These are phyloP conservation scores for Cicer chorassanicum DNA, from an alignment of 306 rosid genomes.

Conservation along the genomic window DNA sequence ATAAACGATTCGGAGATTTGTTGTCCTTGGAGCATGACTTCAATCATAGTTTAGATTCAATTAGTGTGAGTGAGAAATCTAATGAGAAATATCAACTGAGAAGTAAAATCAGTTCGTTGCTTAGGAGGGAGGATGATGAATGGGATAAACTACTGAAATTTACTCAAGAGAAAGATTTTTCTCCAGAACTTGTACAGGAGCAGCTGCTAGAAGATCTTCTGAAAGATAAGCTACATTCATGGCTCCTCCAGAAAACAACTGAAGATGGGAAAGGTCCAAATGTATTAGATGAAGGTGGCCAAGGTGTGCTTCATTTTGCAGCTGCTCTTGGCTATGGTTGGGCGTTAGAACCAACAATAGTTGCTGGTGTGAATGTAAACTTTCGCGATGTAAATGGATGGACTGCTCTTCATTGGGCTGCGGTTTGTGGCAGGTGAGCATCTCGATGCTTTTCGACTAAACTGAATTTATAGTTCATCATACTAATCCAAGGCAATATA, in stretches of 20 bases:
- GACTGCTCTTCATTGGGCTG: slow-evolving; percentile 99
- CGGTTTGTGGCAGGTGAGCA: slow-evolving; percentile 82
- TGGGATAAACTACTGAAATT: slow-evolving; percentile 68
- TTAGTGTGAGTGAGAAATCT: slow-evolving; percentile 50
- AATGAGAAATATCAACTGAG: slow-evolving; percentile 56
- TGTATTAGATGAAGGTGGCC: slow-evolving; percentile 76
- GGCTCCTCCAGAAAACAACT: slow-evolving; percentile 78
- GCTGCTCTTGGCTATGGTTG: slow-evolving; percentile 92
- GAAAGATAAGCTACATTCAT: slow-evolving; percentile 67
- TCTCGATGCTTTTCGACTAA: slow-evolving; percentile 31
- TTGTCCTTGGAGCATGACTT: slow-evolving; percentile 47
- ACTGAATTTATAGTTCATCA: slow-evolving; percentile 15
- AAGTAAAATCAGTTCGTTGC: slow-evolving; percentile 63
- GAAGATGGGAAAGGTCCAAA: slow-evolving; percentile 90
- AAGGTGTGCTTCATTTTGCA: slow-evolving; percentile 88
- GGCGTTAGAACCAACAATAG: slow-evolving; percentile 75
- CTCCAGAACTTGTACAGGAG: slow-evolving; percentile 62
- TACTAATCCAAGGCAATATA: background rate
- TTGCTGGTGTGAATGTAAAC: slow-evolving; percentile 82
- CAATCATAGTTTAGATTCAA: slow-evolving; percentile 49
- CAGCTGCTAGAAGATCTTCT: slow-evolving; percentile 70
- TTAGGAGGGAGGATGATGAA: slow-evolving; percentile 59
- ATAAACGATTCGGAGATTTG: slow-evolving; percentile 57
- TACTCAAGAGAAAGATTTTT: slow-evolving; percentile 56
- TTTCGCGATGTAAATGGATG: slow-evolving; percentile 91